phyloP scores from a whole-genome alignment of 495 filamentous ascomycete genomes.

The Annulohypoxylon nitens region DNA sequence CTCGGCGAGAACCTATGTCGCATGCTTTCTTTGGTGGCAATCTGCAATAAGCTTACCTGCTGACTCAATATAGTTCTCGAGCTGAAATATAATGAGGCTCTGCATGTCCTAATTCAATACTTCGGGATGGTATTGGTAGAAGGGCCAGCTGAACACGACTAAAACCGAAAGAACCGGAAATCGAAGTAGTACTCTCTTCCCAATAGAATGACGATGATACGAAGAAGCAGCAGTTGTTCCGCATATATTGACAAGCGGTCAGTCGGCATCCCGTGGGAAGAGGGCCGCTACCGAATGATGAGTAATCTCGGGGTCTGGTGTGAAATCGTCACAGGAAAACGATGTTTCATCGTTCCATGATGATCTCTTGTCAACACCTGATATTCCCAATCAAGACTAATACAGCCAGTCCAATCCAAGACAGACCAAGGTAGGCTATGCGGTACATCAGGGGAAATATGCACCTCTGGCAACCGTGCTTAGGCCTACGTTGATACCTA shows the following conservation, averaged over 20 bases:
- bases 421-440: conserved; percentile 61
- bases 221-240: conserved; percentile 57
- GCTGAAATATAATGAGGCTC: conserved; percentile 44
- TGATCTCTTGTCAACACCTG: conserved; percentile 63
- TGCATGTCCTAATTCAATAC: conserved; percentile 57
- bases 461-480: conserved; percentile 60
- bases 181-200: conserved; percentile 48
- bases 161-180: conserved; percentile 45
- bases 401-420: conserved; percentile 41
- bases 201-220: conserved; percentile 59
- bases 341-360: conserved; percentile 60
- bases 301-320: conserved; percentile 3
- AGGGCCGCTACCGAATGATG: conserved; percentile 1
- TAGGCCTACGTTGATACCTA: conserved; percentile 63
- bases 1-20: conserved; percentile 14
- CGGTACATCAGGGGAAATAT: conserved; percentile 59
- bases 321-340: conserved; percentile 39
- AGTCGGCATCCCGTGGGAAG: not conserved
- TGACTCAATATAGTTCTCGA: conserved; percentile 27
- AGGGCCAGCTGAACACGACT: conserved; percentile 47
- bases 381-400: conserved; percentile 63
- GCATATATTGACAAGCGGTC: conserved; percentile 59
- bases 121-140: not conserved
- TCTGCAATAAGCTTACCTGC: conserved; percentile 5
- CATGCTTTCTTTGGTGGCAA: not conserved